Percentiles rank a stretch among this genome's conserved stretches.
Conservation (phyloP, 441 rosid genomes). For the Erysimum cheiri region DNA sequence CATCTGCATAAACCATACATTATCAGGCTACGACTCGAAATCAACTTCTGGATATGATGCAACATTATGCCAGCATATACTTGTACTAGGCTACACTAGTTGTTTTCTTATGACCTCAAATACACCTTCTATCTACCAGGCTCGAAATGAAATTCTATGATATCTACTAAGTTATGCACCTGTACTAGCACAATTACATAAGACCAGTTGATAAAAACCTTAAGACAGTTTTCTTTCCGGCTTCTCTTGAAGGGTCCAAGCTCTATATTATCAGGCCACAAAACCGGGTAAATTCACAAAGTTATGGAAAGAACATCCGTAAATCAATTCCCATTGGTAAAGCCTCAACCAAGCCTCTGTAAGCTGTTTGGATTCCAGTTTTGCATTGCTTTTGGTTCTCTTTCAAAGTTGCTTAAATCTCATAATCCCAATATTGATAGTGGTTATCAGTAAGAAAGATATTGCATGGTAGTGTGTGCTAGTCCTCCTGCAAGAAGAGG, state of each 20-base stretch:
- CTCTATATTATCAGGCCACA: slow-evolving; percentile 12
- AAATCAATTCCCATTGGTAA: background rate
- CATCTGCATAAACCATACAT: slow-evolving; percentile 13
- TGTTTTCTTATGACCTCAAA: slow-evolving; percentile 10
- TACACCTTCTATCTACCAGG: slow-evolving; percentile 16
- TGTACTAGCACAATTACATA: background rate
- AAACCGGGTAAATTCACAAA: background rate
- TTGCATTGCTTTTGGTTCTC: background rate
- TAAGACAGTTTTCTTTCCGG: background rate
- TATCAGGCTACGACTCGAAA: slow-evolving; percentile 4
- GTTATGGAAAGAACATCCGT: background rate
- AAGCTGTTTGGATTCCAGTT: slow-evolving; percentile 12
- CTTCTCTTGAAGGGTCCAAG: background rate
- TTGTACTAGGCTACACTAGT: background rate
- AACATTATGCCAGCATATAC: slow-evolving; percentile 2
- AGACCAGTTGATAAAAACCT: slow-evolving; percentile 2
- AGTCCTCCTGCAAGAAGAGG: slow-evolving; percentile 5
- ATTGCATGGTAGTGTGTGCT: background rate
- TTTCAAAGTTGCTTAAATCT: slow-evolving; percentile 15
- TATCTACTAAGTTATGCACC: background rate
- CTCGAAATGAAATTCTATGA: background rate
- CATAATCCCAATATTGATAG: slow-evolving; percentile 10
- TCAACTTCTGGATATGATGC: slow-evolving; percentile 15
- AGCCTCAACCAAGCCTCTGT: slow-evolving; percentile 15
- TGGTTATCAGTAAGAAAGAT: background rate